phyloP scores from a whole-genome alignment of 495 filamentous ascomycete species.

The Darksidea phi region DNA sequence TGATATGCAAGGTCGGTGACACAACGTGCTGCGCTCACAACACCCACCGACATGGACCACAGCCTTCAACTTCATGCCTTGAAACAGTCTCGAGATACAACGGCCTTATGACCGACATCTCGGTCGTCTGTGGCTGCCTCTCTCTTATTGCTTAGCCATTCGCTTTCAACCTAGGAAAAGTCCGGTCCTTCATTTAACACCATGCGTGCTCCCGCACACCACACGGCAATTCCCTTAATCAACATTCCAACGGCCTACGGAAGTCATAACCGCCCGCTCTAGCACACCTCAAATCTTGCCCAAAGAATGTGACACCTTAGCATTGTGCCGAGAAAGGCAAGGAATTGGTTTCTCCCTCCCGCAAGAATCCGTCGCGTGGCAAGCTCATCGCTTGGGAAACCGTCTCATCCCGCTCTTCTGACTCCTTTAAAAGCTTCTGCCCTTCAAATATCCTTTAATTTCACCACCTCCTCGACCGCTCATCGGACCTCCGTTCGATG shows the following conservation, averaged over 20 bases:
- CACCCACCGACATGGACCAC: not conserved
- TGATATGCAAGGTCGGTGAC: constrained; percentile 32
- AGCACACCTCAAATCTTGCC: not conserved
- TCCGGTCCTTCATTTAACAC: too few species aligned
- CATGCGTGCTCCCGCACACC: too few species aligned
- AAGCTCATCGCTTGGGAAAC: constrained; percentile 27
- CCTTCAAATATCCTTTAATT: constrained; percentile 20
- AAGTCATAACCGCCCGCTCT: constrained; percentile 3
- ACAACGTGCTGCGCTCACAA: constrained; percentile 2
- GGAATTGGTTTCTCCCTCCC: constrained; percentile 26
- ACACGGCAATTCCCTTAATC: too few species aligned
- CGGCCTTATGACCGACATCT: not conserved
- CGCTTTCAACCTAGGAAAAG: too few species aligned
- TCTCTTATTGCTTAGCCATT: too few species aligned
- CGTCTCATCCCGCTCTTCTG: constrained; percentile 12
- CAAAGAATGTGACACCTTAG: constrained; percentile 25
- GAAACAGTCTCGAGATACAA: not conserved
- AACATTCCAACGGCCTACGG: not conserved
- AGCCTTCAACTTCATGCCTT: not conserved
- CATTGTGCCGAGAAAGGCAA: constrained; percentile 28
- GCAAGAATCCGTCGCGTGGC: too few species aligned
- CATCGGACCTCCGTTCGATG: not conserved
- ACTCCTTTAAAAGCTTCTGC: constrained; percentile 1
- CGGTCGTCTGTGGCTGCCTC: too few species aligned
- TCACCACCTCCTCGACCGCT: constrained; percentile 3